Percentiles rank a stretch among this genome's conserved stretches.
phyloP scores from a whole-genome alignment of 352 stramenopile species.

The Elongisporangium anandrum region DNA sequence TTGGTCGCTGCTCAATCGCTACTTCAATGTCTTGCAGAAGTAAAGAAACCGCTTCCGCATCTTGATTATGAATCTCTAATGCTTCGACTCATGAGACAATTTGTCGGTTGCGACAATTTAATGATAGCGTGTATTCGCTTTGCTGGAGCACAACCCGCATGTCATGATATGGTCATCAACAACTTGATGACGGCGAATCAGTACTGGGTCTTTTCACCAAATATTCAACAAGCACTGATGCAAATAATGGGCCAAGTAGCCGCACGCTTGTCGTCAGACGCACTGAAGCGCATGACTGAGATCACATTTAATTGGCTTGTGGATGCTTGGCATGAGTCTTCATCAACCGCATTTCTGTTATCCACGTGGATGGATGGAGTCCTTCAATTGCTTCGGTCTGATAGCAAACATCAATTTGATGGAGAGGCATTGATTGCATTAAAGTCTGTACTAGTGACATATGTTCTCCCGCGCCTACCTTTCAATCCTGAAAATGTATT shows the following conservation, averaged over 20 bases:
- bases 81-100: constrained; percentile 19
- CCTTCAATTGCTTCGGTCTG: constrained; percentile 12
- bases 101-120: constrained; percentile 15
- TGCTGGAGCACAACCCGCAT: constrained; percentile 28
- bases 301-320: constrained; percentile 16
- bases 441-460: constrained; percentile 13
- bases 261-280: constrained; percentile 15
- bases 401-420: constrained; percentile 7
- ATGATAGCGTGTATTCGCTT: constrained; percentile 25
- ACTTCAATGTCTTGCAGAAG: constrained; percentile 17
- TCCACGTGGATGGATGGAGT: constrained; percentile 26
- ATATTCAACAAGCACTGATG: constrained; percentile 20
- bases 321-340: constrained; percentile 11
- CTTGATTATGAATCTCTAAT: constrained; percentile 27
- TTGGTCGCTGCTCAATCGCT: constrained; percentile 12
- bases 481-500: constrained; percentile 8
- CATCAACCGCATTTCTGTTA: constrained; percentile 6
- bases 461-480: constrained; percentile 16
- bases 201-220: constrained; percentile 13
- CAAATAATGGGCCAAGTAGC: constrained; percentile 12
- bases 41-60: constrained; percentile 18
- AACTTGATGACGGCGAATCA: constrained; percentile 14
- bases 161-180: constrained; percentile 24
- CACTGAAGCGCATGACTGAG: constrained; percentile 10
- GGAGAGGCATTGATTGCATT: constrained; percentile 8